phyloP scores from a whole-genome alignment of 345 rosid genomes.

The Populus alba region DNA sequence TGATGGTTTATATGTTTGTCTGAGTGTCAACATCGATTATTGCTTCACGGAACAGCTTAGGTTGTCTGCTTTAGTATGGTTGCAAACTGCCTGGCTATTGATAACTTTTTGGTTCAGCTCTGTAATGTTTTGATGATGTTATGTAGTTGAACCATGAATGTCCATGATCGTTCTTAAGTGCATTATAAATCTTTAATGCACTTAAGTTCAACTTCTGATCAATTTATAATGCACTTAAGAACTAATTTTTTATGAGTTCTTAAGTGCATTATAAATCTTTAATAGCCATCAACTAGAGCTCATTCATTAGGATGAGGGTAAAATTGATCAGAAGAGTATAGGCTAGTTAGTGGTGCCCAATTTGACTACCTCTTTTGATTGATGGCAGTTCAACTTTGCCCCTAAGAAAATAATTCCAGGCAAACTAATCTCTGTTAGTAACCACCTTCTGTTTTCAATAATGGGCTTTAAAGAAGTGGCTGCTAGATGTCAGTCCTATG shows the following conservation, averaged over 20 bases:
- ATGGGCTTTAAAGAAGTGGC: background rate
- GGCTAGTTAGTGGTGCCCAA: background rate
- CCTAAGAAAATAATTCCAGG: background rate
- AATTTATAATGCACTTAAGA: too few relatives aligned
- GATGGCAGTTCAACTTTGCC: background rate
- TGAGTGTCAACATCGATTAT: background rate
- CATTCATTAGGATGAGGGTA: background rate
- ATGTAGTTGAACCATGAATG: background rate
- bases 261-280: background rate
- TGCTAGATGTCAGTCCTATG: background rate
- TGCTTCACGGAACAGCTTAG: background rate
- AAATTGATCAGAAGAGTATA: background rate
- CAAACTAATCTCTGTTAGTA: background rate
- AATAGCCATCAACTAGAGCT: background rate
- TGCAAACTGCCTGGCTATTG: background rate
- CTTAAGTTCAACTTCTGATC: too few relatives aligned
- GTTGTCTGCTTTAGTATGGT: background rate
- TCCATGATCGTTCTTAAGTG: background rate
- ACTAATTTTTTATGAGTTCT: background rate
- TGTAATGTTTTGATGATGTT: background rate
- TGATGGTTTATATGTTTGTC: background rate
- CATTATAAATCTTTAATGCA: background rate
- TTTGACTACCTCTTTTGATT: background rate
- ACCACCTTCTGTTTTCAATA: background rate
- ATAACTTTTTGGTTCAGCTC: background rate